Conservation (phyloP, 2,329 filamentous ascomycete species). For the Ascochyta clinopodiicola region DNA sequence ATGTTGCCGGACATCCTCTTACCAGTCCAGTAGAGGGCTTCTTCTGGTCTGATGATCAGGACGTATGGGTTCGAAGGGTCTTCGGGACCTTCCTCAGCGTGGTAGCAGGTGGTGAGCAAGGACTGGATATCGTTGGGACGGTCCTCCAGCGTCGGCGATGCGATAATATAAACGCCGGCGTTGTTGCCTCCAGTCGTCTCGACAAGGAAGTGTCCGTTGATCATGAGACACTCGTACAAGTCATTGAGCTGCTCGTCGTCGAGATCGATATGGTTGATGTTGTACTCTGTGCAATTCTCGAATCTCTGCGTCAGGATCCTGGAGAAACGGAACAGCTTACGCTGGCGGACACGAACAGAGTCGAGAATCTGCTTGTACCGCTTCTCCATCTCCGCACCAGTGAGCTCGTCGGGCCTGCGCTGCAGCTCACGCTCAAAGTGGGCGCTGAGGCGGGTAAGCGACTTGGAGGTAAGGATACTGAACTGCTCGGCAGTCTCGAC, state of each 20-base stretch:
- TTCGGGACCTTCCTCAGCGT: slow-evolving; percentile 71
- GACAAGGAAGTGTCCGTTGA: slow-evolving; percentile 87
- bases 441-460: slow-evolving; percentile 82
- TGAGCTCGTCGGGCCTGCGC: slow-evolving; percentile 80
- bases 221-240: slow-evolving; percentile 79
- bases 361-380: slow-evolving; percentile 95
- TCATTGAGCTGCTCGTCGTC: slow-evolving; percentile 72
- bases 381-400: slow-evolving; percentile 86
- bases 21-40: slow-evolving; percentile 80
- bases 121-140: slow-evolving; percentile 82
- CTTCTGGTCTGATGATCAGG: slow-evolving; percentile 82
- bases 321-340: slow-evolving; percentile 95
- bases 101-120: slow-evolving; percentile 81
- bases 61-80: slow-evolving; percentile 84
- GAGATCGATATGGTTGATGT: slow-evolving; percentile 76
- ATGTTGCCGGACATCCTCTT: slow-evolving; percentile 74
- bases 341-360: slow-evolving; percentile 92
- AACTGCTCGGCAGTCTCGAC: slow-evolving; percentile 98
- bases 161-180: slow-evolving; percentile 77
- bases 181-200: slow-evolving; percentile 74
- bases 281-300: slow-evolving; percentile 96
- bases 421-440: slow-evolving; percentile 94
- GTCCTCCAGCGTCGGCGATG: slow-evolving; percentile 77
- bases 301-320: slow-evolving; percentile 90
- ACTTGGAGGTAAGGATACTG: slow-evolving; percentile 89